Conservation (phyloP, 305 asterid species). For the Fraxinus angustifolia region DNA sequence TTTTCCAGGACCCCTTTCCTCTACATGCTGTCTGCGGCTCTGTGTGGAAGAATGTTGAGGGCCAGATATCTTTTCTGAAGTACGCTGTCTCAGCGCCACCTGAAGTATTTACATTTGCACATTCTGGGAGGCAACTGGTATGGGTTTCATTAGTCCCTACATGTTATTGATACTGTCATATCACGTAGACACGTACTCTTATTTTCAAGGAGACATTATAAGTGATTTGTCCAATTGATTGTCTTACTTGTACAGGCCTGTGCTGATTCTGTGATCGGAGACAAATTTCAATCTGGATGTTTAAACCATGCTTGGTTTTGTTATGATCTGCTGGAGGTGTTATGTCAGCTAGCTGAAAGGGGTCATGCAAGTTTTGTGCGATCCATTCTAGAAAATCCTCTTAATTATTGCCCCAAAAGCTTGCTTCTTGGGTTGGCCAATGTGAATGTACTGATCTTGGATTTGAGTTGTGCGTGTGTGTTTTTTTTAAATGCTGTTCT, state of each 20-base stretch:
- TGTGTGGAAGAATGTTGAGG: slow-evolving; percentile 91
- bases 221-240: slow-evolving; percentile 9
- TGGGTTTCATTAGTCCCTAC: slow-evolving; percentile 20
- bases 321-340: slow-evolving; percentile 71
- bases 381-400: slow-evolving; percentile 72
- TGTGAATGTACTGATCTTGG: slow-evolving; percentile 52
- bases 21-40: slow-evolving; percentile 85
- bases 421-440: slow-evolving; percentile 92
- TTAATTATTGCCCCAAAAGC: slow-evolving; percentile 71
- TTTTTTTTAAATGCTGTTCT: slow-evolving; percentile 8
- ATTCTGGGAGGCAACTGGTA: slow-evolving; percentile 80
- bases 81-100: slow-evolving; percentile 75
- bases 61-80: slow-evolving; percentile 87
- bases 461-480: slow-evolving; percentile 5
- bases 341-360: slow-evolving; percentile 85
- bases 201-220: background rate
- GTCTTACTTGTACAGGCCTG: slow-evolving; percentile 48
- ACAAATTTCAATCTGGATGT: slow-evolving; percentile 53
- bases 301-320: slow-evolving; percentile 78
- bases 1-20: slow-evolving; percentile 81
- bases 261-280: slow-evolving; percentile 54
- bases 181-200: background rate
- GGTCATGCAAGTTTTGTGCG: slow-evolving; percentile 89
- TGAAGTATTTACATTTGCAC: slow-evolving; percentile 79
- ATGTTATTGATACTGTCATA: slow-evolving; percentile 13